Evolutionary conservation across 106 monocot species (phyloP).

Genomic region (Dioscorea dumetorum): DNA sequence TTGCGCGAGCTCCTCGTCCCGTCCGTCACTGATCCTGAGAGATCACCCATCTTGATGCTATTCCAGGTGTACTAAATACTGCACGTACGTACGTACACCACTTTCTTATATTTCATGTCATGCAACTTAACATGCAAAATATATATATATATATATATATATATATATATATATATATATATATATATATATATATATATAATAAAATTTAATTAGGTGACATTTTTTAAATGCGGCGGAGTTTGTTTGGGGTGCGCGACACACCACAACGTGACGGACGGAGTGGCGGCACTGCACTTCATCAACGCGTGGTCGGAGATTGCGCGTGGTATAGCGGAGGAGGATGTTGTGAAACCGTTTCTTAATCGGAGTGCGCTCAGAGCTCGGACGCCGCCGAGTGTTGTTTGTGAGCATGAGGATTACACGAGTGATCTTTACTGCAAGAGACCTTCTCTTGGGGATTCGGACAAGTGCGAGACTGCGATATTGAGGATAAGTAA

Average conservation of each 20-base stretch:
- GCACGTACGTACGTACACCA: background rate
- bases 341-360: background rate
- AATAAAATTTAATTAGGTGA: too few species aligned
- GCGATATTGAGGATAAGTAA: too few species aligned
- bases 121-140: too few species aligned
- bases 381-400: constrained; percentile 9
- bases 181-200: too few species aligned
- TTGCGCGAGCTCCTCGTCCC: constrained; percentile 24
- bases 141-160: too few species aligned
- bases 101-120: too few species aligned
- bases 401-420: background rate
- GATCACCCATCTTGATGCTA: background rate
- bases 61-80: background rate
- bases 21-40: background rate
- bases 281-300: constrained; percentile 10
- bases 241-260: constrained; percentile 4
- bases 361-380: constrained; percentile 18
- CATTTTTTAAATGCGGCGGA: constrained; percentile 30
- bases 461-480: too few species aligned
- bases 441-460: too few species aligned
- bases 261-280: constrained; percentile 16
- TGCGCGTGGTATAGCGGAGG: constrained; percentile 8
- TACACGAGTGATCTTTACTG: too few species aligned
- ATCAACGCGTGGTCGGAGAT: constrained; percentile 23
- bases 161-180: background rate